Base-by-base conservation (phyloP, 352 stramenopile genomes). In the Pythium monospermum region DNA sequence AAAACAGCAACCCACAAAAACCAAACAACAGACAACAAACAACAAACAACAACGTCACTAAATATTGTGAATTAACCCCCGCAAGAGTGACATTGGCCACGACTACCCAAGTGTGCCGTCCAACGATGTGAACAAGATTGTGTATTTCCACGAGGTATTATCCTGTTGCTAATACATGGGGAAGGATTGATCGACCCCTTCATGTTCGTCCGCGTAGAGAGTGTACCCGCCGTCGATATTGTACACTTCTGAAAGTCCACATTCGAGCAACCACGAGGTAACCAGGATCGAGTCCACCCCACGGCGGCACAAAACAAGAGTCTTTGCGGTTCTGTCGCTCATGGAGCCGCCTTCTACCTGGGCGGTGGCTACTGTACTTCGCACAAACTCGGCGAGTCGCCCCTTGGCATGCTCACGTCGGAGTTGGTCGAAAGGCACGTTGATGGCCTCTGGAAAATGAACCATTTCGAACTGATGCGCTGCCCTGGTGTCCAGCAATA, bases 161-260 rank as follows among this genome's bases (percentile, higher is more conserved):
- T n/a, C n/a, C n/a, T n/a, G n/a, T n/a, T n/a, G n/a, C n/a, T n/a
- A n/a, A n/a, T n/a, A n/a, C 68, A 89, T 88, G 1, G 80, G 80
- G 55, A 93, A 93, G 2, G 22, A 40, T 10, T 61, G 53, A 39
- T 93, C 73, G 11, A 71, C 64, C 22, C 51, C 56, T 26, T 16
- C 10, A 13, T 15, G 13, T 16, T 72, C 53, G 42, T 53, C 57
- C 13, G 76, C 73, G 55, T 81, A 94, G 47, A 61, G 68, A 0
- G 71, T 74, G 62, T 92, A 90, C 44, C 83, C 83, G 45, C 83
- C 83, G 23, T 86, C 56, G 10, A 94, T 59, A 47, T 90, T 91
- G 38, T 61, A 57, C 1, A 83, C 76, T 37, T 72, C 66, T 1
- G 30, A 39, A 32, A 79, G 43, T 2, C 73, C 79, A 18, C 61